Conservation (phyloP, 1,284 basidiomycete species). For the Cryptococcus floricola region DNA sequence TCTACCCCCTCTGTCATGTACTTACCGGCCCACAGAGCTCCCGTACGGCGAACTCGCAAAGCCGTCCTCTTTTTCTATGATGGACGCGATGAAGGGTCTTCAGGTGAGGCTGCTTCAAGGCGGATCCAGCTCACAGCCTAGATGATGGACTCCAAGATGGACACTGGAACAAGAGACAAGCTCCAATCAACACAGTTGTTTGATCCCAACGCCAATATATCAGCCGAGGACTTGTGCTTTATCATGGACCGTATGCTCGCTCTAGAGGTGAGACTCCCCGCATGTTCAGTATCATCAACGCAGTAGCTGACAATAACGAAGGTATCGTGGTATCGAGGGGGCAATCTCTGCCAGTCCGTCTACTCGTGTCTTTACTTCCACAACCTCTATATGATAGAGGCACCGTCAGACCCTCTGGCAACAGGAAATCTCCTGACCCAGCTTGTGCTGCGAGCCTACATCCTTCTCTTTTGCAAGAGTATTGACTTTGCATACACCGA, state of each 20-base stretch:
- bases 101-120: slow-evolving; percentile 54
- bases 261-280: slow-evolving; percentile 62
- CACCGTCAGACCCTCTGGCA: slow-evolving; percentile 3
- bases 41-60: slow-evolving; percentile 54
- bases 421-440: slow-evolving; percentile 60
- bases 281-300: neutral
- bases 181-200: slow-evolving; percentile 50
- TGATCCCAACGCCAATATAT: slow-evolving; percentile 61
- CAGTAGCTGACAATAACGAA: slow-evolving; percentile 44
- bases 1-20: neutral
- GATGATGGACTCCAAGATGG: slow-evolving; percentile 83
- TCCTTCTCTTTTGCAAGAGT: slow-evolving; percentile 73
- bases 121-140: slow-evolving; percentile 2
- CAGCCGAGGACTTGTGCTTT: slow-evolving; percentile 76
- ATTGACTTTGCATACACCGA: slow-evolving; percentile 80
- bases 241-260: slow-evolving; percentile 74
- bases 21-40: neutral
- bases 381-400: slow-evolving; percentile 38
- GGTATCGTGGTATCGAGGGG: slow-evolving; percentile 84
- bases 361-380: slow-evolving; percentile 78
- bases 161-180: slow-evolving; percentile 61
- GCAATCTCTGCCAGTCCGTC: slow-evolving; percentile 77
- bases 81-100: slow-evolving; percentile 85
- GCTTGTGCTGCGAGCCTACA: slow-evolving; percentile 64
- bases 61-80: slow-evolving; percentile 64